Conservation (phyloP, 2,329 filamentous ascomycete genomes). For the Beauveria sp. region DNA sequence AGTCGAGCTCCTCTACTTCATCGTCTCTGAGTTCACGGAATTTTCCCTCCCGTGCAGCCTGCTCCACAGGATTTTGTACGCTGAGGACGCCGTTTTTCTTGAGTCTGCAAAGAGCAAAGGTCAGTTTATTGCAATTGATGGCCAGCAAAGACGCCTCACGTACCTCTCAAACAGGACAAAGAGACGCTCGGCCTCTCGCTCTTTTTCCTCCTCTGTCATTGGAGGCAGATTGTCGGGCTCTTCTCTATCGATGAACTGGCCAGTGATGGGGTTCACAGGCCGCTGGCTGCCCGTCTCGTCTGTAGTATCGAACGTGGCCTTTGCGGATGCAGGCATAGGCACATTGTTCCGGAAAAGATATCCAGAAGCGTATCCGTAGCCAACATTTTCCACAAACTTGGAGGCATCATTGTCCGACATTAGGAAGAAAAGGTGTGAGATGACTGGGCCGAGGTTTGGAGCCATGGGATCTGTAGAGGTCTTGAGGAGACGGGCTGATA, state of each 20-base stretch:
- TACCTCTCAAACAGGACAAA: slow-evolving; percentile 88
- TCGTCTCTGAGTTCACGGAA: slow-evolving; percentile 61
- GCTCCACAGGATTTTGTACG: slow-evolving; percentile 70
- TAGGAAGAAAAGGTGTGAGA: slow-evolving; percentile 77
- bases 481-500: slow-evolving; percentile 69
- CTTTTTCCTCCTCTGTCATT: slow-evolving; percentile 89
- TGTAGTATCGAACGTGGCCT: slow-evolving; percentile 34
- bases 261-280: slow-evolving; percentile 75
- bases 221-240: slow-evolving; percentile 50
- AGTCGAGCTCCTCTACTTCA: slow-evolving; percentile 35
- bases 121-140: not conserved
- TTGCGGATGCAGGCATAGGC: slow-evolving; percentile 59
- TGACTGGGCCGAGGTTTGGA: slow-evolving; percentile 63
- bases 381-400: slow-evolving; percentile 82
- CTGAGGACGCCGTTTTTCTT: slow-evolving; percentile 69
- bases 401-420: slow-evolving; percentile 73
- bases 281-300: slow-evolving; percentile 24
- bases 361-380: slow-evolving; percentile 88
- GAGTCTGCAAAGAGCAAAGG: slow-evolving; percentile 33
- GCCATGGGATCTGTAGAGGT: slow-evolving; percentile 68
- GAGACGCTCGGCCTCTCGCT: slow-evolving; percentile 79
- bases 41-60: slow-evolving; percentile 60
- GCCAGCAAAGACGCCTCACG: slow-evolving; percentile 12
- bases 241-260: slow-evolving; percentile 69
- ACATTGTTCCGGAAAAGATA: slow-evolving; percentile 83